Base-by-base conservation (phyloP, 1,139 yeast species). In the Kodamaea suecica region DNA sequence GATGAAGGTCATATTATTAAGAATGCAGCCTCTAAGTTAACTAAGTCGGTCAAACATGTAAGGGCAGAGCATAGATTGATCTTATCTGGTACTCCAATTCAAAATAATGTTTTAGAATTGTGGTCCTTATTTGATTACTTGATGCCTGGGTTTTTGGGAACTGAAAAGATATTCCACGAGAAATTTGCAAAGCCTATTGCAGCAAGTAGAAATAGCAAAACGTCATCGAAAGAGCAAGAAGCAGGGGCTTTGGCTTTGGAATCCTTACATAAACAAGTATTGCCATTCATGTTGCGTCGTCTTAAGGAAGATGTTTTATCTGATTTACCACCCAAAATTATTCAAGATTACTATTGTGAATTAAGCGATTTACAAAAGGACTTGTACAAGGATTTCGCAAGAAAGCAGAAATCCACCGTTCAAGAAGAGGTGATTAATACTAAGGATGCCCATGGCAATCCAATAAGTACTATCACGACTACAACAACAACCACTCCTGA, bases 1-100 rank as follows among this genome's bases (percentile, higher is more conserved):
- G 99, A 94, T 62, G 99, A 94, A 64, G 99, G 99, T 26, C 99
- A 94, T 59, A 88, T 92, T 35, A 92, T 94, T 53, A 92, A 92
- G 63, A 94, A 92, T 57, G 80, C 97, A 0, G 73, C 79, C 34
- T 86, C 97, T 0, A 92, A 90, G 56, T 69, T 94, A 37, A 83
- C 97, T 1, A 84, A 84, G 50, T 81, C 96, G 1, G 97, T 92
- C 9, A 94, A 92, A 55, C 67, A 73, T 42, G 66, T 92, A 19
- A 70, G 73, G 40, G 95, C 98, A 1, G 90, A 90, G 44, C 98
- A 94, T 59, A 68, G 98, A 36, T 73, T 94, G 44, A 83, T 94
- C 27, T 69, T 94, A 40, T 85, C 97, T 0, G 99, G 99, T 49
- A 94, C 99, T 0, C 99, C 99, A 17, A 92, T 94, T 50, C 99